Conservation (phyloP, 108 stramenopile species). For the Seminavis robusta region DNA sequence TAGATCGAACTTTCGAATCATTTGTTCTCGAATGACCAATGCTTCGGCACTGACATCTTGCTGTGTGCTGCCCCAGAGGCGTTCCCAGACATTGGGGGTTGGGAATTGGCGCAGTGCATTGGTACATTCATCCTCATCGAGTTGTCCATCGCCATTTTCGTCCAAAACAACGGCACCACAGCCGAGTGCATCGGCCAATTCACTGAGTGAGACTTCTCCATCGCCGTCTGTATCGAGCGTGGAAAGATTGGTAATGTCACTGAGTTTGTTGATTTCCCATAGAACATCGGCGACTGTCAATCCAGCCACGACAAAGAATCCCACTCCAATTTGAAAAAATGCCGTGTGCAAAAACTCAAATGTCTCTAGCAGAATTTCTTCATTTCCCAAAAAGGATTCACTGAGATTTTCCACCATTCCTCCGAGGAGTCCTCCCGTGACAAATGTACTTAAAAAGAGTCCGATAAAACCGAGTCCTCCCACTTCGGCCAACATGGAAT, state of each 20-base stretch:
- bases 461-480: slow-evolving; percentile 38
- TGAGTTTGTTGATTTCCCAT: slow-evolving; percentile 14
- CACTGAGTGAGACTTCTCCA: slow-evolving; percentile 28
- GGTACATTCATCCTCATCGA: slow-evolving; percentile 24
- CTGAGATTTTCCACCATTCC: slow-evolving; percentile 11
- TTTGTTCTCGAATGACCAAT: slow-evolving; percentile 27
- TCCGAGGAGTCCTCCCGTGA: slow-evolving; percentile 24
- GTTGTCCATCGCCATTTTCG: slow-evolving; percentile 28
- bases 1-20: slow-evolving; percentile 9
- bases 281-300: slow-evolving; percentile 23
- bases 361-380: slow-evolving; percentile 31
- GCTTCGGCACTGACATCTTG: slow-evolving; percentile 18
- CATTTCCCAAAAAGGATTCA: slow-evolving; percentile 31
- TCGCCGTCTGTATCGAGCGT: slow-evolving; percentile 34
- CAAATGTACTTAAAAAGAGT: slow-evolving; percentile 18
- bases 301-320: slow-evolving; percentile 32
- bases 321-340: slow-evolving; percentile 37
- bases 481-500: slow-evolving; percentile 37
- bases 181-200: slow-evolving; percentile 27
- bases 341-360: slow-evolving; percentile 40
- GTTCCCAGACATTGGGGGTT: neutral
- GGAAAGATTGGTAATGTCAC: slow-evolving; percentile 4
- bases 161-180: slow-evolving; percentile 22
- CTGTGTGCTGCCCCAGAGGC: neutral
- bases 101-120: slow-evolving; percentile 11